Evolutionary conservation across 768 basidiomycete genomes (phyloP).

Genomic region (Coprinopsis marcescibilis): DNA sequence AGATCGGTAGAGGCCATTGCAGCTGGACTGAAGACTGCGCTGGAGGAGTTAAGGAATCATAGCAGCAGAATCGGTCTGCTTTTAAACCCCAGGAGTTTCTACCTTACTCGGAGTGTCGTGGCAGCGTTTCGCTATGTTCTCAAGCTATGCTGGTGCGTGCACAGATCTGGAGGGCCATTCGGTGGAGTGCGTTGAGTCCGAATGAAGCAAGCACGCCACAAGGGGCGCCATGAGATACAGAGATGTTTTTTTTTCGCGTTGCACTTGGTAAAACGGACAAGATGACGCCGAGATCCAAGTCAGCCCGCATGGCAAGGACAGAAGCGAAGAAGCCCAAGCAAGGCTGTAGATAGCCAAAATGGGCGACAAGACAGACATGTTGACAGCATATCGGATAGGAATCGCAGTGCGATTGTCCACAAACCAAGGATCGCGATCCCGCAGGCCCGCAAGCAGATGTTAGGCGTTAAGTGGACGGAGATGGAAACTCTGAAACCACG

Average conservation of each 20-base stretch:
- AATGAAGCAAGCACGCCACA: slow-evolving; percentile 1
- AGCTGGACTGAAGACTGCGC: slow-evolving; percentile 5
- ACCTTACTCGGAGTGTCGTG: not conserved
- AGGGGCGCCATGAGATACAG: not conserved
- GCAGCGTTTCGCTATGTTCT: too few relatives aligned
- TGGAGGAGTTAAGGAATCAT: slow-evolving; percentile 1
- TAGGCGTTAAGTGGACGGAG: not conserved
- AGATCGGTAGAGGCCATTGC: slow-evolving; percentile 6
- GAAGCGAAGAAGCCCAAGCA: not conserved
- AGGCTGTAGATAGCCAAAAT: not conserved
- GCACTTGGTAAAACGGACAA: not conserved
- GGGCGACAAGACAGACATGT: slow-evolving; percentile 1
- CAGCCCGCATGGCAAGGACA: slow-evolving; percentile 1
- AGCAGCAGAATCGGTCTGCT: not conserved
- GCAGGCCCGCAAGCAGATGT: not conserved
- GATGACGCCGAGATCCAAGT: not conserved
- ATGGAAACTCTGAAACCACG: not conserved
- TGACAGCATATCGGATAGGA: not conserved
- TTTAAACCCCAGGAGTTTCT: not conserved
- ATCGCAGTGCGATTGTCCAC: not conserved
- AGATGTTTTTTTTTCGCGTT: not conserved
- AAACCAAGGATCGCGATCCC: slow-evolving; percentile 1
- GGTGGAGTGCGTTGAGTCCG: slow-evolving; percentile 5
- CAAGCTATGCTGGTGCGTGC: not conserved
- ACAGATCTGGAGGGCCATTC: slow-evolving; percentile 1